These are phyloP conservation scores for Penicillium sp. DNA, from an alignment of 2,329 filamentous ascomycete genomes.

Conservation along the genomic window DNA sequence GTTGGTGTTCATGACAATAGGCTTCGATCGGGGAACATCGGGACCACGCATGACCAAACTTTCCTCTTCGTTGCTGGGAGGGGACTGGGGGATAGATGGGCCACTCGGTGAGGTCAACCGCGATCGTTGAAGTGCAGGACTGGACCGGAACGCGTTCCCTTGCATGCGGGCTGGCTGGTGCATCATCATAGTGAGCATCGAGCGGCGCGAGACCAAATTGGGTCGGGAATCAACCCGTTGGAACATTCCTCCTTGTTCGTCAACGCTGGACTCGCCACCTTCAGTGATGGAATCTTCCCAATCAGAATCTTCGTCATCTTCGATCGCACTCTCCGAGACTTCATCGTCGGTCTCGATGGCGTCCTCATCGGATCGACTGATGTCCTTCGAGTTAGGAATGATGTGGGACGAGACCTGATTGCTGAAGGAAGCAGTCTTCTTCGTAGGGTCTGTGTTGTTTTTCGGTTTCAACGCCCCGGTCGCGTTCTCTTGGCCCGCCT, in stretches of 20 bases:
- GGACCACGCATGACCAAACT: slow-evolving; percentile 55
- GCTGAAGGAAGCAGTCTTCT: slow-evolving; percentile 76
- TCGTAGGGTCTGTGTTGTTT: slow-evolving; percentile 35
- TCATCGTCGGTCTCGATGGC: slow-evolving; percentile 57
- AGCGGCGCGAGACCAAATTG: slow-evolving; percentile 75
- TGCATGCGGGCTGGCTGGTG: slow-evolving; percentile 69
- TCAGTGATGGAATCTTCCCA: slow-evolving; percentile 65
- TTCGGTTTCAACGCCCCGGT: slow-evolving; percentile 43
- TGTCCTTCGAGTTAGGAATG: slow-evolving; percentile 51
- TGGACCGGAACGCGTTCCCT: slow-evolving; percentile 48
- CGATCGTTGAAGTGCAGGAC: slow-evolving; percentile 40
- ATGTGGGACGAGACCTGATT: slow-evolving; percentile 63
- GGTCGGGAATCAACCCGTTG: slow-evolving; percentile 80
- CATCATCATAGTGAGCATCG: slow-evolving; percentile 81
- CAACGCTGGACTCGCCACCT: slow-evolving; percentile 71
- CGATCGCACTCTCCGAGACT: slow-evolving; percentile 73
- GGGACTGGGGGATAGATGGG: slow-evolving; percentile 55
- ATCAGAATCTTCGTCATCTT: slow-evolving; percentile 57
- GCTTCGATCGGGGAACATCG: slow-evolving; percentile 64
- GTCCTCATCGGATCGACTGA: slow-evolving; percentile 46
- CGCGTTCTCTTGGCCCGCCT: slow-evolving; percentile 45
- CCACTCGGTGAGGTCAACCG: slow-evolving; percentile 61
- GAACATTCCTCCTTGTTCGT: slow-evolving; percentile 66
- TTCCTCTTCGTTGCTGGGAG: slow-evolving; percentile 50
- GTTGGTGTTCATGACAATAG: slow-evolving; percentile 66